Base-by-base conservation (phyloP, 345 rosid genomes). In the Nephelium lappaceum region DNA sequence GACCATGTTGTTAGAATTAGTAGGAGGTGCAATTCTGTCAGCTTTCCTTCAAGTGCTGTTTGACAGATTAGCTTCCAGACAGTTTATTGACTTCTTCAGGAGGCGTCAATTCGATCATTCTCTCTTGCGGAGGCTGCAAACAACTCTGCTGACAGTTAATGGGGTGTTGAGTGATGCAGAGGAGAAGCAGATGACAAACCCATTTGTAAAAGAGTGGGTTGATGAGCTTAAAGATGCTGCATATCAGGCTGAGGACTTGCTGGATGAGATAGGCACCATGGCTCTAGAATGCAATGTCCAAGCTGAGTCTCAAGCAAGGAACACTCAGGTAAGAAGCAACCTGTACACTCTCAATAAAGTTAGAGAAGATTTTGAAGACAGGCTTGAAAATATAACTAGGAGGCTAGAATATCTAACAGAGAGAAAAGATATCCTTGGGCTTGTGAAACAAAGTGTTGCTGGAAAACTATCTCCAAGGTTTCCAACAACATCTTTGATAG, bases 401-500 rank as follows among this genome's bases (percentile, higher is more conserved):
- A 31, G 77, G 71, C 60, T 80, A 16, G 80, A 78, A 21, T 43
- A 24, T 53, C n/a, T 76, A 70, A 79, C 73, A 11, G 9, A 47
- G 27, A 65, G 71, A 53, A 64, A 67, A 53, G 70, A 76, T 15
- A 63, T 31, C 14, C 80, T 85, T 8, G 77, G 76, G 10, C 75
- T 60, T 60, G 64, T 80, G 77, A 70, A 69, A 53, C 66, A 65
- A 45, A 15, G 41, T 42, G n/a, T 23, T 3, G 60, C 61, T 47
- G 65, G 15, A 21, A 15, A 58, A 11, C 16, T 51, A 9, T 41
- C 27, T 43, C 67, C 42, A 8, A 69, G 73, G 45, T 25, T 45
- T 4, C 76, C 69, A 0, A 60, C 71, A 2, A 77, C 88, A 5
- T 87, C 81, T 51, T 60, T 83, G 71, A 53, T 57, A 25, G 71